phyloP scores from a whole-genome alignment of 2,329 filamentous ascomycete genomes.

The Fusarium lyarnte region DNA sequence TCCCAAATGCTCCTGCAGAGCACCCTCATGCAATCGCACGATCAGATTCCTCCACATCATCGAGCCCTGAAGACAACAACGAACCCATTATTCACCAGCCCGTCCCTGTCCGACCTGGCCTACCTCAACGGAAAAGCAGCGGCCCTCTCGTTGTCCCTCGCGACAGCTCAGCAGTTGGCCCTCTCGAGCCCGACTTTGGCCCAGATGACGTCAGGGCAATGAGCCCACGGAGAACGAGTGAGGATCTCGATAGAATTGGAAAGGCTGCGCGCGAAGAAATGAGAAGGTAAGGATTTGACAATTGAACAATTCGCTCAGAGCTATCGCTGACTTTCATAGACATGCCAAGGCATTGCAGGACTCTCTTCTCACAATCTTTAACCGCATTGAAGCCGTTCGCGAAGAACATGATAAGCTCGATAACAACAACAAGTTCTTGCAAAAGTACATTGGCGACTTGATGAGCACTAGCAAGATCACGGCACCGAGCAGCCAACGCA shows the following conservation, averaged over 20 bases:
- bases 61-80: conserved; percentile 49
- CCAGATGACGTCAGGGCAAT: conserved; percentile 92
- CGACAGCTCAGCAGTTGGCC: conserved; percentile 77
- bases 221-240: conserved; percentile 90
- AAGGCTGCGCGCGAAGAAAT: conserved; percentile 79
- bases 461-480: conserved; percentile 87
- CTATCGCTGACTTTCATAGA: conserved; percentile 56
- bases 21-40: conserved; percentile 50
- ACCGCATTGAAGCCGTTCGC: conserved; percentile 93
- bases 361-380: conserved; percentile 87
- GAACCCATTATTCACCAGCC: conserved; percentile 59
- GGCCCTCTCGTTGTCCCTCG: conserved; percentile 84
- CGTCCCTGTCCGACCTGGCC: conserved; percentile 68
- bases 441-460: conserved; percentile 97
- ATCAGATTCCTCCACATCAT: conserved; percentile 49
- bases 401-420: conserved; percentile 97
- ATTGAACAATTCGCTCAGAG: background rate
- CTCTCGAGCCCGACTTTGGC: conserved; percentile 78
- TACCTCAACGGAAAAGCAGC: conserved; percentile 80
- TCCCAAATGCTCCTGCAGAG: conserved; percentile 34
- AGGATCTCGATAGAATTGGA: conserved; percentile 88
- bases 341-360: conserved; percentile 91
- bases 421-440: conserved; percentile 94
- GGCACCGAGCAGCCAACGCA: conserved; percentile 61
- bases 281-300: conserved; percentile 58